These are phyloP conservation scores for Aspergillus sp. DNA, from an alignment of 2,329 filamentous ascomycete genomes.

Conservation along the genomic window DNA sequence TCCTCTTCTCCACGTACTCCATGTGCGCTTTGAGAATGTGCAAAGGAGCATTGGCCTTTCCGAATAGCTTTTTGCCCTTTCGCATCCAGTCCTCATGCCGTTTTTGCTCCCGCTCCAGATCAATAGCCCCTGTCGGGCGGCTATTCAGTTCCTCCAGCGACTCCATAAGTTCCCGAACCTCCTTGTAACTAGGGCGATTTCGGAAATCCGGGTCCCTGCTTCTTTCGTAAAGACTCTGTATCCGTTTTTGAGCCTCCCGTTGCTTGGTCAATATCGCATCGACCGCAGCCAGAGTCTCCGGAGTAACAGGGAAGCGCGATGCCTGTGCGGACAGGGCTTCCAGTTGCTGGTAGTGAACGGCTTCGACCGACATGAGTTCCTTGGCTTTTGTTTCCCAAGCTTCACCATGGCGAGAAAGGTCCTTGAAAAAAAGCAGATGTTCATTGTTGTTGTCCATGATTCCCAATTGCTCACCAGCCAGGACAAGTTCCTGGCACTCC, in stretches of 20 bases:
- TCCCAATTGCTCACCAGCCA: slow-evolving; percentile 67
- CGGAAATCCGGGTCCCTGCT: slow-evolving; percentile 68
- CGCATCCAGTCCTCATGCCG: slow-evolving; percentile 99
- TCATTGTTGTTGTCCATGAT: slow-evolving; percentile 76
- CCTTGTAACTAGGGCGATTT: slow-evolving; percentile 76
- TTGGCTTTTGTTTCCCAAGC: slow-evolving; percentile 90
- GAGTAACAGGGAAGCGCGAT: slow-evolving; percentile 68
- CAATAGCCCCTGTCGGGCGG: slow-evolving; percentile 82
- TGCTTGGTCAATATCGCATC: slow-evolving; percentile 94
- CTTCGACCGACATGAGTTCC: slow-evolving; percentile 85
- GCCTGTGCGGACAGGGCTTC: slow-evolving; percentile 87
- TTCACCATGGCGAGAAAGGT: slow-evolving; percentile 69
- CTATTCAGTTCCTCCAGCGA: slow-evolving; percentile 83
- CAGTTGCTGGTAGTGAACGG: slow-evolving; percentile 88
- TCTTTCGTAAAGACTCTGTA: slow-evolving; percentile 71
- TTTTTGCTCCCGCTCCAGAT: slow-evolving; percentile 89
- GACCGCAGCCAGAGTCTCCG: slow-evolving; percentile 71
- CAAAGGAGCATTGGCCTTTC: slow-evolving; percentile 92
- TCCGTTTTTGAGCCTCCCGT: slow-evolving; percentile 84
- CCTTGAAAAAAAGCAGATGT: slow-evolving; percentile 66
- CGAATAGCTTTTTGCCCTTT: slow-evolving; percentile 93
- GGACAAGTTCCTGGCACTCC: slow-evolving; percentile 72
- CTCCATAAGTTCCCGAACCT: slow-evolving; percentile 86
- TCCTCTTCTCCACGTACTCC: slow-evolving; percentile 84
- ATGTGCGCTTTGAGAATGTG: slow-evolving; percentile 94